phyloP scores from a whole-genome alignment of 2,329 filamentous ascomycete species.

The Parastagonospora nodorum region DNA sequence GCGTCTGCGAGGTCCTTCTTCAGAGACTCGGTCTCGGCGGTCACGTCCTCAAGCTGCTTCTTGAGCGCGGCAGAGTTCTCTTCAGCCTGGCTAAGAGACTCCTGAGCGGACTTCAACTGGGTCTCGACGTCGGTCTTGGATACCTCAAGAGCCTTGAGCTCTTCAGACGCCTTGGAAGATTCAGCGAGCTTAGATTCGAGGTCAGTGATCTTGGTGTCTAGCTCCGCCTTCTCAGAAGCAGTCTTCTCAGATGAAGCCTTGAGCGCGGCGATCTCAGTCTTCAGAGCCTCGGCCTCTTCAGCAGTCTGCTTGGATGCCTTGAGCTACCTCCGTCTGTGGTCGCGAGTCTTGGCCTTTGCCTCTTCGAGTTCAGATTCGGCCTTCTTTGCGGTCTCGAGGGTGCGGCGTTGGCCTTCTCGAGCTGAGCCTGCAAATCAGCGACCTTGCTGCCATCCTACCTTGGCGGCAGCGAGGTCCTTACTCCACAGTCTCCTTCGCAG shows the following conservation, averaged over 20 bases:
- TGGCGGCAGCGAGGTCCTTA: constrained; percentile 18
- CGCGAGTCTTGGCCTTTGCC: constrained; percentile 21
- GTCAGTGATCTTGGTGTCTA: constrained; percentile 28
- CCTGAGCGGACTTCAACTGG: constrained; percentile 11
- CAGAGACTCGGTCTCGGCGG: constrained; percentile 10
- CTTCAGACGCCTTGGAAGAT: constrained; percentile 16
- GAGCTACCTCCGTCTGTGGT: constrained; percentile 7
- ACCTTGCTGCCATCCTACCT: constrained; percentile 23
- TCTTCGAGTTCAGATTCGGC: constrained; percentile 13
- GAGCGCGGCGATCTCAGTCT: constrained; percentile 26
- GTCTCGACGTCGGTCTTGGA: constrained; percentile 21
- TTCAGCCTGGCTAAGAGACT: constrained; percentile 8
- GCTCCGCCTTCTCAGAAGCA: constrained; percentile 25
- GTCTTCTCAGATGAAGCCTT: constrained; percentile 30
- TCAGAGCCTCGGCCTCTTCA: constrained; percentile 17
- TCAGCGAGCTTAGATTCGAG: constrained; percentile 22
- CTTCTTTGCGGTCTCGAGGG: constrained; percentile 24
- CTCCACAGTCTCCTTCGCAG: constrained; percentile 1
- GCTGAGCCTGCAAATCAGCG: constrained; percentile 24
- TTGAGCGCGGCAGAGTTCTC: constrained; percentile 3
- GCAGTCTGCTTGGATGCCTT: constrained; percentile 11
- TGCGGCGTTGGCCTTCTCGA: constrained; percentile 26
- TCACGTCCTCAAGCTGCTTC: constrained; percentile 19
- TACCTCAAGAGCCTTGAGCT: constrained; percentile 22
- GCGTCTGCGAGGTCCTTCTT: constrained; percentile 28